A percentile compares a stretch with the other conserved stretches of the same genome.
phyloP scores from a whole-genome alignment of 805 yeast species.

The Schwanniomyces vanrijiae region DNA sequence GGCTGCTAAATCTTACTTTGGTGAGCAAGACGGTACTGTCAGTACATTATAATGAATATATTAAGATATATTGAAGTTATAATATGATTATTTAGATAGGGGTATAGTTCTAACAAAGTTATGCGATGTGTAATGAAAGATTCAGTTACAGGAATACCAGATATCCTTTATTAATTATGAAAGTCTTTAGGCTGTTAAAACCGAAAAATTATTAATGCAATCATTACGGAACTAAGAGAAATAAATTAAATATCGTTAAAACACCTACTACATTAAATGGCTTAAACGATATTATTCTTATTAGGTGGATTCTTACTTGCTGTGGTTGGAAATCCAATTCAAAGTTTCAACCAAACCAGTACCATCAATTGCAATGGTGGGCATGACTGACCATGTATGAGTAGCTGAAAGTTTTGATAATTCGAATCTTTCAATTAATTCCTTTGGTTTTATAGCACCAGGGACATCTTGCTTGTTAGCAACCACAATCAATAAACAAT shows the following conservation, averaged over 20 bases:
- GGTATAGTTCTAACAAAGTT: not conserved
- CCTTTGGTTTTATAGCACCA: conserved; percentile 73
- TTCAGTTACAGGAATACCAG: not conserved
- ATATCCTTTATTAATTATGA: not conserved
- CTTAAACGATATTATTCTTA: not conserved
- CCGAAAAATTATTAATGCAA: not conserved
- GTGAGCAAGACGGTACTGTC: conserved; percentile 71
- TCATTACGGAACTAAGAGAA: conserved; percentile 1
- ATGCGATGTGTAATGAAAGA: not conserved
- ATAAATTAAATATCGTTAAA: not conserved
- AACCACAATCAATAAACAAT: conserved; percentile 76
- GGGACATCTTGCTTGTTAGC: conserved; percentile 87
- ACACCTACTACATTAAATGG: not conserved
- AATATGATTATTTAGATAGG: not conserved
- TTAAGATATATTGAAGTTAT: not conserved
- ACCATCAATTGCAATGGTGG: conserved; percentile 86
- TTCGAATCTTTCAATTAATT: conserved; percentile 70
- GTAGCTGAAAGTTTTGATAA: conserved; percentile 56
- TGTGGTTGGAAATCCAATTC: conserved; percentile 78
- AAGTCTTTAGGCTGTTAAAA: not conserved
- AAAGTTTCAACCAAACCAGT: conserved; percentile 87
- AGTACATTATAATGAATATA: not conserved
- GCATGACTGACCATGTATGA: conserved; percentile 89
- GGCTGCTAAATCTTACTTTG: conserved; percentile 85
- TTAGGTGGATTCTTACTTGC: conserved; percentile 19